phyloP scores from a whole-genome alignment of 2,329 filamentous ascomycete genomes.

The Fusarium nodosum region DNA sequence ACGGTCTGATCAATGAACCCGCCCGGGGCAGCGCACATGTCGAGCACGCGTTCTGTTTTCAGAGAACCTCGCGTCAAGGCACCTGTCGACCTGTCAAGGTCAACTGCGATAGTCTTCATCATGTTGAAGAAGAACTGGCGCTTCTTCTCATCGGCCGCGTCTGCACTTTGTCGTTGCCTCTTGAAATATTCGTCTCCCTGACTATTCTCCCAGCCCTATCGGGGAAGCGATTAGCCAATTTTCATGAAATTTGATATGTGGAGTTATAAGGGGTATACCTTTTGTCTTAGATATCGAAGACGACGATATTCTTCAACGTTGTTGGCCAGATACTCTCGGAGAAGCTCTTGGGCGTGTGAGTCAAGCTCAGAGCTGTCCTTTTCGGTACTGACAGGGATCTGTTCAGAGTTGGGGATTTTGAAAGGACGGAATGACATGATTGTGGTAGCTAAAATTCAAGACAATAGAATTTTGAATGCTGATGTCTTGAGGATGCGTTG shows the following conservation, averaged over 20 bases:
- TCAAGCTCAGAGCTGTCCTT: background rate
- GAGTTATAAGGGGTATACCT: conserved; percentile 1
- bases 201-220: conserved; percentile 61
- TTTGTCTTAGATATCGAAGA: conserved; percentile 22
- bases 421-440: background rate
- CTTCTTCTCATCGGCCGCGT: conserved; percentile 48
- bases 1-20: conserved; percentile 61
- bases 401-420: background rate
- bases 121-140: conserved; percentile 55
- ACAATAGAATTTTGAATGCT: background rate
- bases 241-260: rapidly evolving
- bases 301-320: conserved; percentile 14
- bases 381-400: background rate
- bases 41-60: conserved; percentile 57
- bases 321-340: conserved; percentile 14
- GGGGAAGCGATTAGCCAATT: background rate
- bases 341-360: background rate
- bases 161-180: conserved; percentile 55
- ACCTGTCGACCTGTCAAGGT: conserved; percentile 56
- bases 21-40: conserved; percentile 69
- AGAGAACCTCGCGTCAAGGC: conserved; percentile 49
- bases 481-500: background rate
- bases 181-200: conserved; percentile 60
- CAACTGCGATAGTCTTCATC: conserved; percentile 59
- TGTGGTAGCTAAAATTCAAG: rapidly evolving